Percentiles rank a stretch among this genome's conserved stretches.
These are phyloP conservation scores for Russula dissimulans DNA, from an alignment of 768 basidiomycete species.

Conservation along the genomic window DNA sequence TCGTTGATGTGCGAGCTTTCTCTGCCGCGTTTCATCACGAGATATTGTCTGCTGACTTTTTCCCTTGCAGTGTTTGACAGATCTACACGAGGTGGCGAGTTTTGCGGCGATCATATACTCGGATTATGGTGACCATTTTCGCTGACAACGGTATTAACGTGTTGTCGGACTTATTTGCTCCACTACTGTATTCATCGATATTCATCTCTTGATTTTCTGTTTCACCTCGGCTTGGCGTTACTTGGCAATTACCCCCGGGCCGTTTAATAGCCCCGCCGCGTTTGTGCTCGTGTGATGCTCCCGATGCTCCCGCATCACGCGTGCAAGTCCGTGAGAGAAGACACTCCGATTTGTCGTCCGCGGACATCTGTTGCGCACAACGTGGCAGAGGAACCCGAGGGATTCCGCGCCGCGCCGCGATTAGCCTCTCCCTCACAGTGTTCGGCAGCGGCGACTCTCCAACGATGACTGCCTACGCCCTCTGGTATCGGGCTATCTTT, in stretches of 20 bases:
- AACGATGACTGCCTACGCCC: too few relatives aligned
- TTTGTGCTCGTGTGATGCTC: too few relatives aligned
- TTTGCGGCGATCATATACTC: constrained; percentile 69
- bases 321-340: too few relatives aligned
- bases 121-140: constrained; percentile 50
- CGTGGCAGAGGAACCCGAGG: too few relatives aligned
- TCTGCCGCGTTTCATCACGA: not conserved
- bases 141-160: constrained; percentile 19
- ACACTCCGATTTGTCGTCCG: too few relatives aligned
- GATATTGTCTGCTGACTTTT: not conserved
- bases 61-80: constrained; percentile 44
- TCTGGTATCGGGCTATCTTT: not conserved
- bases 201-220: not conserved
- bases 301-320: too few relatives aligned
- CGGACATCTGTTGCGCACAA: too few relatives aligned
- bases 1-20: constrained; percentile 61
- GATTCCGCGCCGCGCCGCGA: too few relatives aligned
- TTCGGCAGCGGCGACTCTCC: too few relatives aligned
- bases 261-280: too few relatives aligned
- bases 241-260: too few relatives aligned
- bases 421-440: too few relatives aligned
- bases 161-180: not conserved
- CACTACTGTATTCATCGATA: not conserved
- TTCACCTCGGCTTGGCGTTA: not conserved
- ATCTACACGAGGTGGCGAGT: constrained; percentile 52